Evolutionary conservation across 2,329 filamentous ascomycete species (phyloP), one percentile per base, ranked within the genome.

Genomic region (Dactylonectria macrodidyma): DNA sequence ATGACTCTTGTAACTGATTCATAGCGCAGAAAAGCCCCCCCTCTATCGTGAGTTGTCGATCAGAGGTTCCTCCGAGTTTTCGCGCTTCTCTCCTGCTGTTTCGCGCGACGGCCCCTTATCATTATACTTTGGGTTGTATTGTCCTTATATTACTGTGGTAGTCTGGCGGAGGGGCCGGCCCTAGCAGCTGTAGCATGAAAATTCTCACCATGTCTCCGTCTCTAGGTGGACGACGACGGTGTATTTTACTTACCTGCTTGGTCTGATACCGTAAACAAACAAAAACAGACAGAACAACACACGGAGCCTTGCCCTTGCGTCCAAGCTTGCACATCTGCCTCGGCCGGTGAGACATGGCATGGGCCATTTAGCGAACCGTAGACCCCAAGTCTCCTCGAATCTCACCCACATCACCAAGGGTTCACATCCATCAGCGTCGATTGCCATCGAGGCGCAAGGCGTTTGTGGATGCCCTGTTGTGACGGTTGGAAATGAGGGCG

Each of bases 311-410:
- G 54, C 54, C 58, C 44, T 46, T 65, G 67, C 55, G 67, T 64
- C 66, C 61, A 67, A 59, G 67, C 64, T 65, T 64, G 55, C 58
- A 51, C 55, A 51, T 38, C 46, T 68, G 59, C 50, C 68, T 60
- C 62, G 66, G 63, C 59, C 62, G 34, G 62, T 75, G 69, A 74
- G 72, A 75, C 73, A 75, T 59, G 60, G 73, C 73, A 72, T 67
- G 65, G 70, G 48, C 66, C 65, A 30, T 59, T 66, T 59, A 64
- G 67, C 63, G 73, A 74, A 62, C 71, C 65, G 66, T 65, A 67
- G 67, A 58, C 61, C 59, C 63, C 55, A 47, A 44, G 48, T 62
- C 60, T 56, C 55, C 60, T 70, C 50, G 58, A 56, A 47, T 67
- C 59, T 65, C 59, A 63, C 61, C 52, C 30, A 59, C 60, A 67